phyloP scores from a whole-genome alignment of 108 stramenopile species.

The Discostella pseudostelligera region DNA sequence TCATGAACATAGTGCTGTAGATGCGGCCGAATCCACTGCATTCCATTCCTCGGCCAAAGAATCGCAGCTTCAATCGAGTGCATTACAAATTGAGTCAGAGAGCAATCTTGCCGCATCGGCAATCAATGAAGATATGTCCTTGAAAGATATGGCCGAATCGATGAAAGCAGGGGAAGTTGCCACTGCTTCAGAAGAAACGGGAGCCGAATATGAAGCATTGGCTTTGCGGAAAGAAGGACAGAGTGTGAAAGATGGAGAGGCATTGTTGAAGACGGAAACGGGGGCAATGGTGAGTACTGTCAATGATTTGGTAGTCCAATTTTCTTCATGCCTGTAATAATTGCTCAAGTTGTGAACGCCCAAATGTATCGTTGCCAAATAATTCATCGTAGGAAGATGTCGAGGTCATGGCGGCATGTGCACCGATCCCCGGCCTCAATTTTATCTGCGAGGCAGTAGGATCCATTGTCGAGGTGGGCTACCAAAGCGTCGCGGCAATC shows the following conservation, averaged over 20 bases:
- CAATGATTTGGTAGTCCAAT: background rate
- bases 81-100: slow-evolving; percentile 10
- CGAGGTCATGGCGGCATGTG: slow-evolving; percentile 29
- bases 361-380: background rate
- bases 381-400: slow-evolving; percentile 20
- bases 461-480: slow-evolving; percentile 26
- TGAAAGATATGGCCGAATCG: slow-evolving; percentile 18
- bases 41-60: slow-evolving; percentile 2
- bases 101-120: background rate
- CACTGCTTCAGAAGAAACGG: slow-evolving; percentile 11
- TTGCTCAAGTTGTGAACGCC: too few species aligned
- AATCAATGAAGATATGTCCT: slow-evolving; percentile 10
- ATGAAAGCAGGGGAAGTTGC: slow-evolving; percentile 16
- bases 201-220: slow-evolving; percentile 12
- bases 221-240: slow-evolving; percentile 6
- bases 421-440: slow-evolving; percentile 22
- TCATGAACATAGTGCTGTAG: slow-evolving; percentile 12
- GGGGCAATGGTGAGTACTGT: slow-evolving; percentile 9
- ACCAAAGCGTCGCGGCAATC: slow-evolving; percentile 22
- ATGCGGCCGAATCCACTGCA: slow-evolving; percentile 11
- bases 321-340: background rate
- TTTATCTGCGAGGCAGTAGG: slow-evolving; percentile 31
- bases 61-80: slow-evolving; percentile 2
- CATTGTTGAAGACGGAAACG: slow-evolving; percentile 18
- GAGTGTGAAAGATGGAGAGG: slow-evolving; percentile 26